phyloP scores from a whole-genome alignment of 1,284 basidiomycete species.

The Coriolopsis trogii region DNA sequence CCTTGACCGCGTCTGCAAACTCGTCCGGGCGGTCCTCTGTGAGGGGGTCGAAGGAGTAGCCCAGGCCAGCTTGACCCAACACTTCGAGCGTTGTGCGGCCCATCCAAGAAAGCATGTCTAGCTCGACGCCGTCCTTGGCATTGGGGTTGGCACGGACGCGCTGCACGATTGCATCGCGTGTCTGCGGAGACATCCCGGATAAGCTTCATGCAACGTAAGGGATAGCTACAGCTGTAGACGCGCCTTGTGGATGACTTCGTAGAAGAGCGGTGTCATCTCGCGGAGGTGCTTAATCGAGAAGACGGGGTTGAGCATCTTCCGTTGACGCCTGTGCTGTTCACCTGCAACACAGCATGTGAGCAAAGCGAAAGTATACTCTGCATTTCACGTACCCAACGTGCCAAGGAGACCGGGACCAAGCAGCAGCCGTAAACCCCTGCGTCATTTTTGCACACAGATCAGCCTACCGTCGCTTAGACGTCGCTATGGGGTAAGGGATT shows the following conservation, averaged over 20 bases:
- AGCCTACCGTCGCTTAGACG: no score
- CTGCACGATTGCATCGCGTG: conserved; percentile 18
- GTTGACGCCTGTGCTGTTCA: conserved; percentile 23
- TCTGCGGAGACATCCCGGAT: conserved; percentile 9
- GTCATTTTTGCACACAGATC: no score
- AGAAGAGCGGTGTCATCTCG: conserved; percentile 19
- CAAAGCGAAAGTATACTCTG: background rate
- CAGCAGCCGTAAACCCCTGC: conserved; percentile 7
- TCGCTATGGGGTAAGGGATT: background rate
- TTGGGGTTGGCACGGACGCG: conserved; percentile 6
- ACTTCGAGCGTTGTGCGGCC: conserved; percentile 25
- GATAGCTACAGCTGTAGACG: background rate
- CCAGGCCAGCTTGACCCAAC: conserved; percentile 22
- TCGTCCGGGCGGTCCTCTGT: conserved; percentile 23
- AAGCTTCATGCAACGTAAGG: background rate
- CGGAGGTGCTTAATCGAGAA: conserved; percentile 24
- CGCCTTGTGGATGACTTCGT: conserved; percentile 19
- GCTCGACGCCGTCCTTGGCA: conserved; percentile 11
- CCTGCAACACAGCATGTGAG: conserved; percentile 10
- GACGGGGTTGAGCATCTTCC: conserved; percentile 28
- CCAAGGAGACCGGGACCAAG: conserved; percentile 24
- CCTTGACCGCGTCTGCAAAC: conserved; percentile 30
- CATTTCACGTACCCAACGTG: conserved; percentile 6
- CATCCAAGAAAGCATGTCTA: conserved; percentile 26
- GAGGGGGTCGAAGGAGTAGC: conserved; percentile 24